A percentile compares a stretch with the other conserved stretches of the same genome.
Evolutionary conservation across 345 rosid genomes (phyloP).

Genomic region (Salix viminalis): DNA sequence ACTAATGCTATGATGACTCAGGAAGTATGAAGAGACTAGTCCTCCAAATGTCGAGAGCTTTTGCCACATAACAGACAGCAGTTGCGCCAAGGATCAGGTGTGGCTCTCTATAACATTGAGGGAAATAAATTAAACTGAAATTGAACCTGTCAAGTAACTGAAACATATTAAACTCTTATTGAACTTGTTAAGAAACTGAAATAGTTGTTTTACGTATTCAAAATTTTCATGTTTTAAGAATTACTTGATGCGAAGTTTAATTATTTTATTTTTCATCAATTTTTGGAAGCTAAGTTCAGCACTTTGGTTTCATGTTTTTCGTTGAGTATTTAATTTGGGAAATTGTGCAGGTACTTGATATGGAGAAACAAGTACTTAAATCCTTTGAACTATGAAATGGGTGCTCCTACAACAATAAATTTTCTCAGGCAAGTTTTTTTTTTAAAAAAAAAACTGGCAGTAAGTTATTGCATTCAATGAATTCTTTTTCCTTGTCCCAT

Average conservation of each 20-base stretch:
- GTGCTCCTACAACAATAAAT: constrained; percentile 14
- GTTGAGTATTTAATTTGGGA: background rate
- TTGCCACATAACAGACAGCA: constrained; percentile 24
- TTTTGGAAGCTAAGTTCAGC: background rate
- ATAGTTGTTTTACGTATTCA: background rate
- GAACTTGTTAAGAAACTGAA: background rate
- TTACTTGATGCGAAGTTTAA: background rate
- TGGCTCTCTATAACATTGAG: background rate
- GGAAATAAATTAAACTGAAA: background rate
- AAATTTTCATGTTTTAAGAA: background rate
- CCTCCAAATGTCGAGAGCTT: constrained; percentile 25
- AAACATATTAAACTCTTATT: background rate
- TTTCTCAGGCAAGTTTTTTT: constrained; percentile 19
- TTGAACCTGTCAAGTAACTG: too few relatives aligned
- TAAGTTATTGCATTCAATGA: background rate
- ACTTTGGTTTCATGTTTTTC: background rate
- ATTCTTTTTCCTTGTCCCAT: background rate
- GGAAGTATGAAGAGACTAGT: constrained; percentile 27
- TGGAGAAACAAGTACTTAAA: constrained; percentile 21
- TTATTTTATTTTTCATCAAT: background rate
- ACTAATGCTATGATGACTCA: background rate
- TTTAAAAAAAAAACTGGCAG: too few relatives aligned
- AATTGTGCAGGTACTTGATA: constrained; percentile 16
- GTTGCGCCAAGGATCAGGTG: constrained; percentile 23
- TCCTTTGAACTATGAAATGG: constrained; percentile 15